Evolutionary conservation across 257 asterid species (phyloP).

Genomic region (Lantana camara): DNA sequence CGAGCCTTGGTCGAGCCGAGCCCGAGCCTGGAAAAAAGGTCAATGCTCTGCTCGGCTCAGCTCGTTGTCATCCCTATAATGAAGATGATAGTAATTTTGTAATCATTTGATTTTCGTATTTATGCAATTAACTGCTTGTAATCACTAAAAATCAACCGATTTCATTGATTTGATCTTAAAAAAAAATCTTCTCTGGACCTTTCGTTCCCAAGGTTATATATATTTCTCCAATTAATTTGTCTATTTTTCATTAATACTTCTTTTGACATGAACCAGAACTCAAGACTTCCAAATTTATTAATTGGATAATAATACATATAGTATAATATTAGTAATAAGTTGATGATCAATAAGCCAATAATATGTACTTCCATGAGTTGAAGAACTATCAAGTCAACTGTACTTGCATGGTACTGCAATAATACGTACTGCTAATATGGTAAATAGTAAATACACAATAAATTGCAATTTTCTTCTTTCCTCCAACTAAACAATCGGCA

Average conservation of each 20-base stretch:
- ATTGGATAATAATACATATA: not conserved
- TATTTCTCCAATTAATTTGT: not conserved
- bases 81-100: no score
- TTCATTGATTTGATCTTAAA: no score
- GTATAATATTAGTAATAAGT: constrained; percentile 5
- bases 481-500: not conserved
- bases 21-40: no score
- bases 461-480: not conserved
- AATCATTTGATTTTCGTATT: no score
- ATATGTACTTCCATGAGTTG: constrained; percentile 17
- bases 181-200: no score
- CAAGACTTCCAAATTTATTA: not conserved
- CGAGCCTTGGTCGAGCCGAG: no score
- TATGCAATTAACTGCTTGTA: no score
- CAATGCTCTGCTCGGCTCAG: no score
- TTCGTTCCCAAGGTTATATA: no score
- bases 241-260: not conserved
- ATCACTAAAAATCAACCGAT: no score
- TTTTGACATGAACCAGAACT: constrained; percentile 18
- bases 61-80: no score
- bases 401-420: constrained; percentile 31
- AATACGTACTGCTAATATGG: constrained; percentile 7
- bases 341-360: not conserved
- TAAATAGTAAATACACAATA: not conserved
- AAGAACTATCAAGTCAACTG: constrained; percentile 30